Evolutionary conservation across 75 land plant species (phyloP), one percentile per base, ranked within the genome.

Genomic region (Chamaecyparis obtusa): DNA sequence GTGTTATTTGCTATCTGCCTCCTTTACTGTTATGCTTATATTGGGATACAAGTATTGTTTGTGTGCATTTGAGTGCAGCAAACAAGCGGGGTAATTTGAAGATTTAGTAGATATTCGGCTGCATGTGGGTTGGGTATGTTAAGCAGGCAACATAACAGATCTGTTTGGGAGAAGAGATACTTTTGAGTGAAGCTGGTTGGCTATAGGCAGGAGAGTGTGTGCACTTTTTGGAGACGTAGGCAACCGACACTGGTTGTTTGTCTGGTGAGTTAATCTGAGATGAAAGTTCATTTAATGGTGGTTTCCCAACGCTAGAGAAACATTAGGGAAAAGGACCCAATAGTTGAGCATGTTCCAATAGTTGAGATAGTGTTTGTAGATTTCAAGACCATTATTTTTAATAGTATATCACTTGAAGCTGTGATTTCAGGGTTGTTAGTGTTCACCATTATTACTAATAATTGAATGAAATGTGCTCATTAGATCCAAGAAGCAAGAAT

Each of bases 1-100:
- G n/a, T 46, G 44, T 24, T 79, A 43, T 79, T 39, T 79, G 82
- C 16, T 41, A 21, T 79, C 48, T 43, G 44, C 48, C n/a, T 8
- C 48, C 83, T 79, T 43, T 43, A 80, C 83, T 30, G 32, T 27
- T 24, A 27, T 21, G n/a, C 30, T 80, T 27, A 37, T 10, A 80
- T 36, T 44, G 13, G 43, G 80, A 37, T 21, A 77, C 19, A 41
- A 77, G 69, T 64, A 64, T 64, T 64, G 69, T 64, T 64, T 64
- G 69, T 64, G 27, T 64, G 43, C 80, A 77, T 77, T 77, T 39
- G 44, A 41, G 24, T 77, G 51, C 46, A 21, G 30, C 9, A 41
- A 80, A 44, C 30, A 27, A 80, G 83, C 32, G 30, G 83, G 83
- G 49, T 80, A 80, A 44, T 80, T 80, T 80, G 49, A 80, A 24